Evolutionary conservation across 306 rosid genomes (phyloP), one percentile per base, ranked within the genome.

Genomic region (Vigna trinervia): DNA sequence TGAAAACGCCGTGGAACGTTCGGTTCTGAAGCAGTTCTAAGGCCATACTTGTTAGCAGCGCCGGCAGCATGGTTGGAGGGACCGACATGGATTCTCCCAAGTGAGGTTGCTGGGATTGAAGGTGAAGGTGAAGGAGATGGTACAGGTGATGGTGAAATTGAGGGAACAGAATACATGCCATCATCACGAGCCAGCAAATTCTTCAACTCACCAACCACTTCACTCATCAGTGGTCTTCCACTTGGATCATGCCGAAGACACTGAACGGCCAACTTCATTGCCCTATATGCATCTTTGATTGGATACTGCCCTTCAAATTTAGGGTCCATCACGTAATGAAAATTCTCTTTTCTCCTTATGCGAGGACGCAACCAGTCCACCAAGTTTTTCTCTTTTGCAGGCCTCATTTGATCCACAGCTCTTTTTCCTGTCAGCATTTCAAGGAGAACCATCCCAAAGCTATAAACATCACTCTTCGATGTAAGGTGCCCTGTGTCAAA

Each of bases 371-470:
- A 88, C 96, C 96, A 92, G 54, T 90, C 83, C 23, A 87, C 88
- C 77, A 92, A 51, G 76, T 36, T 78, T 12, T 78, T 86, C 79
- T 90, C 85, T 4, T 51, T 64, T 0, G 0, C 2, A 0, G 86
- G 82, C 23, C 73, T 75, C 2, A 0, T 57, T 23, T 71, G 80
- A 36, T 90, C 97, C 71, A 84, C 63, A 5, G 93, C 87, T 51
- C 54, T 88, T 41, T 85, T 77, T 2, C 97, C 96, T 0, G 88
- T 88, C 71, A 92, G 0, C 82, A 92, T 51, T 68, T 92, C 97
- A 1, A 92, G 86, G 0, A 92, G 61, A 17, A 92, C 92, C 23
- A 92, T 90, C 1, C 96, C 93, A 23, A 90, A 92, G 36, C 97
- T 88, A 1, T 88, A 92, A 0, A 92, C 93, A 65, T 90, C 93